Conservation (phyloP, 441 rosid species). For the Pelargonium australe region DNA sequence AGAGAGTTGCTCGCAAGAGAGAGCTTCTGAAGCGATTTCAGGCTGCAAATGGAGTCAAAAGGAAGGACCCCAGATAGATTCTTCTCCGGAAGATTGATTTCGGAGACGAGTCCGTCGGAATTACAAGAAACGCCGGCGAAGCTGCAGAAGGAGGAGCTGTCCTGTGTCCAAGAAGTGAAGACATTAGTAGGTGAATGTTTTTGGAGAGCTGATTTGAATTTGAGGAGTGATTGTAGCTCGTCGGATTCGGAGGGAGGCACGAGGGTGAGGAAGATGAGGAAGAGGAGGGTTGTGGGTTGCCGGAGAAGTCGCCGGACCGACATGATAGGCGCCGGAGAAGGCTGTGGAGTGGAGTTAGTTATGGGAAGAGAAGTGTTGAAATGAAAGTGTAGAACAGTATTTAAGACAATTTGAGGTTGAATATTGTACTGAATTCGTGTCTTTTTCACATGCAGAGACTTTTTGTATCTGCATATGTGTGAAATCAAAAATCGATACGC, state of each 20-base stretch:
- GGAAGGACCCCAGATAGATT: constrained; percentile 31
- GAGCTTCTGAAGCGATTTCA: constrained; percentile 40
- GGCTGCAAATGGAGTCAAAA: constrained; percentile 37
- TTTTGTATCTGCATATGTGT: background rate
- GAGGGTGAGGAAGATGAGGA: constrained; percentile 20
- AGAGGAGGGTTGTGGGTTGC: constrained; percentile 16
- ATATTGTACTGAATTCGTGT: background rate
- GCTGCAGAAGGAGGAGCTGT: constrained; percentile 23
- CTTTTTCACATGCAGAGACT: background rate
- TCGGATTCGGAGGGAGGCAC: constrained; percentile 26
- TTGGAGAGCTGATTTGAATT: constrained; percentile 31
- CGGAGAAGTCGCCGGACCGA: constrained; percentile 26
- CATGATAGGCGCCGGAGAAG: constrained; percentile 25
- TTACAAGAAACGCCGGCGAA: constrained; percentile 45
- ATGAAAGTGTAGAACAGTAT: background rate
- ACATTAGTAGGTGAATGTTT: constrained; percentile 19
- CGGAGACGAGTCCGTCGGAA: constrained; percentile 32
- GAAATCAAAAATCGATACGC: background rate
- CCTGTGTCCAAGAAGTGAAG: constrained; percentile 36
- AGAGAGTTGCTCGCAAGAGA: constrained; percentile 38
- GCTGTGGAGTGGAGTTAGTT: background rate
- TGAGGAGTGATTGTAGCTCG: constrained; percentile 35
- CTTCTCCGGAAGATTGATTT: constrained; percentile 38
- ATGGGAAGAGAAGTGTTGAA: constrained; percentile 18
- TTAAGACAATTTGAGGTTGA: background rate